Evolutionary conservation across 2,329 filamentous ascomycete genomes (phyloP).

Genomic region (Fusarium protoensiforme): DNA sequence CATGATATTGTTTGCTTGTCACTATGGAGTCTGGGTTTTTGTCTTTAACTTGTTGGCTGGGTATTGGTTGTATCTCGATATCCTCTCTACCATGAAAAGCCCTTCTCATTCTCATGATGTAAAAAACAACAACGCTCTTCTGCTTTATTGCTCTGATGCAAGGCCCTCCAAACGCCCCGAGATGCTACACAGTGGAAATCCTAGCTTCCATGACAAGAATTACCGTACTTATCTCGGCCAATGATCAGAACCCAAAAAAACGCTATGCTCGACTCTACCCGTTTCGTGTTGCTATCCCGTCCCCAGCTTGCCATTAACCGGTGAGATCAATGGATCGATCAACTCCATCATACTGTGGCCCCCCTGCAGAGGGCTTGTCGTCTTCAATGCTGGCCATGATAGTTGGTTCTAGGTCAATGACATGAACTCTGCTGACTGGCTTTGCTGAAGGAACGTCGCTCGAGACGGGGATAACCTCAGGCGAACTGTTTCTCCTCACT

Average conservation of each 20-base stretch:
- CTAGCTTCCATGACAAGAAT: not conserved
- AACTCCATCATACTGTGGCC: conserved; percentile 48
- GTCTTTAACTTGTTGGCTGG: conserved; percentile 14
- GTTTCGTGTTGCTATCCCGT: not conserved
- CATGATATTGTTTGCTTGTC: not conserved
- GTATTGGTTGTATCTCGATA: conserved; percentile 30
- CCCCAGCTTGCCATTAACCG: not conserved
- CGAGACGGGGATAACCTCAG: not conserved
- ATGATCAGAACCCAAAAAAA: not conserved
- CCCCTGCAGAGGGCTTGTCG: conserved; percentile 7
- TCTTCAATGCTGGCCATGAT: conserved; percentile 35
- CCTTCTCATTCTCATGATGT: not conserved
- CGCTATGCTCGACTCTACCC: not conserved
- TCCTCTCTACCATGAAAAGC: conserved; percentile 18
- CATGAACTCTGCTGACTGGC: not conserved
- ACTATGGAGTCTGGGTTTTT: conserved; percentile 22
- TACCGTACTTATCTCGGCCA: not conserved
- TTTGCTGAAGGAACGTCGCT: not conserved
- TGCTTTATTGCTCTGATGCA: conserved; percentile 6
- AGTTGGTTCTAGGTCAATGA: conserved; percentile 7
- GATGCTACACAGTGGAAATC: not conserved
- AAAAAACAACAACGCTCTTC: not conserved
- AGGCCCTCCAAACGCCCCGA: conserved; percentile 3
- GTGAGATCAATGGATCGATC: conserved; percentile 41
- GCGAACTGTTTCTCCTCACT: conserved; percentile 18